Percentiles rank a stretch among this genome's conserved stretches.
Evolutionary conservation across 2,329 filamentous ascomycete genomes (phyloP).

Genomic region (Neurospora crassa): DNA sequence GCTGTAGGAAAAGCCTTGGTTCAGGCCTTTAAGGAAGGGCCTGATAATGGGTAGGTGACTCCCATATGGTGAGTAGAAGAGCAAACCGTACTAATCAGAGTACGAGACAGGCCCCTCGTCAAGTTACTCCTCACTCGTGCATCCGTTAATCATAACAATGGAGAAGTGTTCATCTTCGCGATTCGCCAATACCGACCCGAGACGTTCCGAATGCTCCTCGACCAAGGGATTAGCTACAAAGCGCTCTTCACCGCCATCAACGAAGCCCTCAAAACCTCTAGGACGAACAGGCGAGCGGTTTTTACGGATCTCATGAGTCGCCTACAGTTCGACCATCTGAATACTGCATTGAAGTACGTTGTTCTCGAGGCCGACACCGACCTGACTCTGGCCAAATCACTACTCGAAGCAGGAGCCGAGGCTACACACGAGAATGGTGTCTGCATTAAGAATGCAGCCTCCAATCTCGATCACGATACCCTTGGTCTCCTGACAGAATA

Average conservation of each 20-base stretch:
- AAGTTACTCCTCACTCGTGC: constrained; percentile 15
- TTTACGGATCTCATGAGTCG: constrained; percentile 11
- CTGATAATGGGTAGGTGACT: constrained; percentile 11
- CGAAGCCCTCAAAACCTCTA: constrained; percentile 13
- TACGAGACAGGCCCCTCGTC: constrained; percentile 8
- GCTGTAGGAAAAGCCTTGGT: constrained; percentile 18
- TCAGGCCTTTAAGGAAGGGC: constrained; percentile 13
- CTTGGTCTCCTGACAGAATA: constrained; percentile 14
- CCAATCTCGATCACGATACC: constrained; percentile 12
- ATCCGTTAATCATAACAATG: constrained; percentile 20
- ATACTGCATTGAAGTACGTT: constrained; percentile 16
- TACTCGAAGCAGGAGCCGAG: constrained; percentile 18
- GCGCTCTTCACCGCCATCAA: constrained; percentile 14
- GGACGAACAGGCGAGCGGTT: constrained; percentile 7
- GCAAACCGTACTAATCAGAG: not conserved
- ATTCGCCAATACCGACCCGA: constrained; percentile 15
- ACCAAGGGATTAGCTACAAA: constrained; percentile 14
- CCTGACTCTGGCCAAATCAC: constrained; percentile 11
- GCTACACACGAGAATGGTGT: constrained; percentile 16
- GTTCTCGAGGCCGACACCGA: constrained; percentile 14
- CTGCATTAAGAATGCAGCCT: constrained; percentile 18
- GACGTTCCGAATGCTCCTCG: constrained; percentile 16
- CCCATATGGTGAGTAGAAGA: not conserved
- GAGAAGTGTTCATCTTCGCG: constrained; percentile 19
- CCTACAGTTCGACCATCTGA: constrained; percentile 18